Percentiles rank a stretch among this genome's conserved stretches.
phyloP scores from a whole-genome alignment of 495 filamentous ascomycete species.

The Choiromyces venosus region DNA sequence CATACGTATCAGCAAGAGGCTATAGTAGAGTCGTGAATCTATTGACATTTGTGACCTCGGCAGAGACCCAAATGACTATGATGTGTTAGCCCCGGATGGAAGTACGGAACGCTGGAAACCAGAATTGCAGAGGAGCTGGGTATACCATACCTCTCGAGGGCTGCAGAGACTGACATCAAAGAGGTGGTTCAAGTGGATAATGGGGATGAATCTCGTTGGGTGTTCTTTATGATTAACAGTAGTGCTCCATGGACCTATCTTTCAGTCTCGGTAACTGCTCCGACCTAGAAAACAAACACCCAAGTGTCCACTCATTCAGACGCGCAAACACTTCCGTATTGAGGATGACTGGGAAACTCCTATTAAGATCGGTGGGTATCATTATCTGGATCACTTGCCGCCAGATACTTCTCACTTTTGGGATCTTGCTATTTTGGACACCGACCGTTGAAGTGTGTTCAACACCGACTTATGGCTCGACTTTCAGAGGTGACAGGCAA shows the following conservation, averaged over 20 bases:
- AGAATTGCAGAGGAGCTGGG: constrained; percentile 18
- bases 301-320: not conserved
- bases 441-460: not conserved
- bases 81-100: constrained; percentile 13
- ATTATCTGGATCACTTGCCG: not conserved
- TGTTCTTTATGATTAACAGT: not conserved
- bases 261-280: not conserved
- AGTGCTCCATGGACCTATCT: constrained; percentile 1
- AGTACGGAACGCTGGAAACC: constrained; percentile 2
- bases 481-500: not conserved
- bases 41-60: constrained; percentile 15
- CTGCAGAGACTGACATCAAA: constrained; percentile 4
- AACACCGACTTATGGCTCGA: not conserved
- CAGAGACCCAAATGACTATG: constrained; percentile 3
- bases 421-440: constrained; percentile 5
- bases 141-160: constrained; percentile 10
- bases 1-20: not conserved
- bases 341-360: not conserved
- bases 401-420: constrained; percentile 3
- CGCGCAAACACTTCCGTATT: not conserved
- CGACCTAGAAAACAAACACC: not conserved
- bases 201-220: not conserved
- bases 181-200: not conserved
- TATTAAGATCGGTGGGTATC: constrained; percentile 3
- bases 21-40: not conserved